Conservation (phyloP, 106 monocot genomes). For the Dioscorea alata region DNA sequence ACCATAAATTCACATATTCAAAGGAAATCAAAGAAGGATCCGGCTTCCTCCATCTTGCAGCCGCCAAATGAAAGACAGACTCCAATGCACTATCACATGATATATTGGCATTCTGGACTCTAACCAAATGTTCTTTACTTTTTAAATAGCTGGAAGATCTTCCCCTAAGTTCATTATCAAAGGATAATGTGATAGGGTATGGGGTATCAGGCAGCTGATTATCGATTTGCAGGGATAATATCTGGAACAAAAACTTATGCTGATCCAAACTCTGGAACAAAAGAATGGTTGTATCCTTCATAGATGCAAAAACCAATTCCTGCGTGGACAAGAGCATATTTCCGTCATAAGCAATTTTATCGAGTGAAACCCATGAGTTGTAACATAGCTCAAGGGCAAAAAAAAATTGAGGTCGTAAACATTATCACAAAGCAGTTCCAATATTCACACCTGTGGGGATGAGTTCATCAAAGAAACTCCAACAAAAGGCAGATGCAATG, state of each 20-base stretch:
- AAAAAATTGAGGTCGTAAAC: neutral
- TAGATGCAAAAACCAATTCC: conserved; percentile 84
- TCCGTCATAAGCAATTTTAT: neutral
- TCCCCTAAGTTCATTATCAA: conserved; percentile 41
- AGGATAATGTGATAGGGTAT: conserved; percentile 72
- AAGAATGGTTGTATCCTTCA: conserved; percentile 45
- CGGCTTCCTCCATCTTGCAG: conserved; percentile 69
- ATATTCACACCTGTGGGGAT: conserved; percentile 60
- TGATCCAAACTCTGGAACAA: conserved; percentile 71
- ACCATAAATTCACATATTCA: conserved; percentile 71
- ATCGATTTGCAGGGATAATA: conserved; percentile 83
- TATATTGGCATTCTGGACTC: conserved; percentile 27
- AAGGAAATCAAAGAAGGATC: conserved; percentile 77
- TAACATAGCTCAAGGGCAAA: neutral
- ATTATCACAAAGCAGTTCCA: too few relatives aligned
- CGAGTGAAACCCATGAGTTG: neutral
- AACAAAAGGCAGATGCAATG: conserved; percentile 59
- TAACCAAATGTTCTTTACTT: conserved; percentile 30
- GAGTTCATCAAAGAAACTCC: conserved; percentile 86
- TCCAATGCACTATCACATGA: conserved; percentile 16
- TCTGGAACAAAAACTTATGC: conserved; percentile 63
- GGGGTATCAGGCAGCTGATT: conserved; percentile 65
- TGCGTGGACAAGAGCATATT: conserved; percentile 16
- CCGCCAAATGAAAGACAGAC: conserved; percentile 44
- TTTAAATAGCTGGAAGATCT: conserved; percentile 20